These are phyloP conservation scores for Geotrichum histeridarum DNA, from an alignment of 1,139 yeast species.

Conservation along the genomic window DNA sequence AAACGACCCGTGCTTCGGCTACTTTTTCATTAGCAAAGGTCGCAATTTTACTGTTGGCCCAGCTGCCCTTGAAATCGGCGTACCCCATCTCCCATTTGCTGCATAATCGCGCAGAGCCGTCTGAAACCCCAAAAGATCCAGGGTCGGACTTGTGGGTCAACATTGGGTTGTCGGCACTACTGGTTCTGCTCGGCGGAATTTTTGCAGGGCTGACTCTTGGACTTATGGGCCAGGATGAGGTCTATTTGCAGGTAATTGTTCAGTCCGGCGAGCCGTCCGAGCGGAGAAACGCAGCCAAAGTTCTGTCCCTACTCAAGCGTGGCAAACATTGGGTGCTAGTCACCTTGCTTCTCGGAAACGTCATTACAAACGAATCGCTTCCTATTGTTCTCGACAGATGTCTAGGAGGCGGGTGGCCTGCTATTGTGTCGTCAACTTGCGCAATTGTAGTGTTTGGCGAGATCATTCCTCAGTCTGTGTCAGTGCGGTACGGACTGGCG, in stretches of 20 bases:
- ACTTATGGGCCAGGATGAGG: conserved; percentile 97
- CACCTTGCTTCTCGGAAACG: conserved; percentile 71
- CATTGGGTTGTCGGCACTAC: conserved; percentile 53
- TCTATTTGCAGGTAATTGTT: conserved; percentile 50
- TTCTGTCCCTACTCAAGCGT: conserved; percentile 61
- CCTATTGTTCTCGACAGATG: conserved; percentile 91
- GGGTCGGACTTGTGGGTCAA: conserved; percentile 48
- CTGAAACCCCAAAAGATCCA: background rate
- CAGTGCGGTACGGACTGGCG: conserved; percentile 87
- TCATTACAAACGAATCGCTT: conserved; percentile 89
- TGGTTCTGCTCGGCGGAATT: conserved; percentile 87
- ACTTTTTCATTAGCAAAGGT: conserved; percentile 22
- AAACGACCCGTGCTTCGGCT: background rate
- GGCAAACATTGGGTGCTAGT: conserved; percentile 99
- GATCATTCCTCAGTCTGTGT: conserved; percentile 88
- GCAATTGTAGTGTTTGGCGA: conserved; percentile 94
- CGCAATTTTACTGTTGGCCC: conserved; percentile 23
- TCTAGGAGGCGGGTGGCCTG: conserved; percentile 97
- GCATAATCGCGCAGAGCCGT: background rate
- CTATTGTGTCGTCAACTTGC: conserved; percentile 87
- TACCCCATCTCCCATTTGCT: conserved; percentile 2
- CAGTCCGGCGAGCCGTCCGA: conserved; percentile 53
- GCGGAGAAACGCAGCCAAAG: conserved; percentile 66
- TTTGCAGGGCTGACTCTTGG: conserved; percentile 95
- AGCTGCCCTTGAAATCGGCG: conserved; percentile 22